phyloP scores from a whole-genome alignment of 2,329 filamentous ascomycete genomes.

The Penicillium sp. region DNA sequence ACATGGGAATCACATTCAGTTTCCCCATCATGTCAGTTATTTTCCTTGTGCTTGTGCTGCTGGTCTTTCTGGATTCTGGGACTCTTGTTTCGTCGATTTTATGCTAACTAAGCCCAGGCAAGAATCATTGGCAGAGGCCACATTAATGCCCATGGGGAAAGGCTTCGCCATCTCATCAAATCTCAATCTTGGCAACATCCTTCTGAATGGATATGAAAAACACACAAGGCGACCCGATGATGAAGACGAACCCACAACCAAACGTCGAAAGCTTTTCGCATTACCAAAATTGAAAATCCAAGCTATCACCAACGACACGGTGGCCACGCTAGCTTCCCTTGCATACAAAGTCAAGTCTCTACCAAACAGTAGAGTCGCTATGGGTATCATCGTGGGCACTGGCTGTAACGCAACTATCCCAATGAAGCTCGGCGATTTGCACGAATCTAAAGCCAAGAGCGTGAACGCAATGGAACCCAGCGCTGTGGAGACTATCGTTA shows the following conservation, averaged over 20 bases:
- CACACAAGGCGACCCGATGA: conserved; percentile 46
- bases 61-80: background rate
- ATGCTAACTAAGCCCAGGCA: conserved; percentile 41
- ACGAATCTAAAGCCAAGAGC: conserved; percentile 60
- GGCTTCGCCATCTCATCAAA: conserved; percentile 58
- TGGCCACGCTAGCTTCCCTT: conserved; percentile 75
- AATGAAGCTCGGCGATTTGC: conserved; percentile 62
- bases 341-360: conserved; percentile 68
- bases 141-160: conserved; percentile 59
- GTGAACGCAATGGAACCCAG: conserved; percentile 50
- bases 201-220: conserved; percentile 55
- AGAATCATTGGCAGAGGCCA: conserved; percentile 55
- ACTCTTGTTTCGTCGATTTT: background rate
- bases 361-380: conserved; percentile 64
- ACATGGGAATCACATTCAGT: conserved; percentile 53
- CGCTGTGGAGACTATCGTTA: conserved; percentile 70
- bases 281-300: conserved; percentile 68
- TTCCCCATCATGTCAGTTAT: conserved; percentile 50
- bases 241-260: conserved; percentile 44
- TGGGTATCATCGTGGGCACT: conserved; percentile 80
- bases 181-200: conserved; percentile 55
- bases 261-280: conserved; percentile 47
- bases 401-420: conserved; percentile 80
- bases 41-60: background rate
- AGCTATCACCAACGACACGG: conserved; percentile 79